Evolutionary conservation across 768 basidiomycete genomes (phyloP).

Genomic region (Rhizopogon salebrosus): DNA sequence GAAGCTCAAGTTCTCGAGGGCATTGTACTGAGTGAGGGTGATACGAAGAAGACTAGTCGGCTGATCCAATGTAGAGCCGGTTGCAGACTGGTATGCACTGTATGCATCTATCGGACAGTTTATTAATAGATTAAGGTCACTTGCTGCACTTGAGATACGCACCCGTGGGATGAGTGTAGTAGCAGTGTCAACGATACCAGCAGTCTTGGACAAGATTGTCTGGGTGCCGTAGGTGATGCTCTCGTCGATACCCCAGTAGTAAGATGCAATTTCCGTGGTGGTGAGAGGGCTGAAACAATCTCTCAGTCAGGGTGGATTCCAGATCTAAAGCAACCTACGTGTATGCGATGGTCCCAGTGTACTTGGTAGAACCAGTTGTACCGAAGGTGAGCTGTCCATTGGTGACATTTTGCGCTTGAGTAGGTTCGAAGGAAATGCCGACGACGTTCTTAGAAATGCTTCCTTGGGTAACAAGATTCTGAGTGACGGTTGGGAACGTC

Average conservation of each 20-base stretch:
- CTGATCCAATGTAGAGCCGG: conserved; percentile 7
- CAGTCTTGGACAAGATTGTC: conserved; percentile 38
- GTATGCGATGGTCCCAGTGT: conserved; percentile 36
- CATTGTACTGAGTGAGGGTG: conserved; percentile 1
- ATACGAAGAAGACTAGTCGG: conserved; percentile 11
- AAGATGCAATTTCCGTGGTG: conserved; percentile 34
- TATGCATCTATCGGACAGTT: conserved; percentile 21
- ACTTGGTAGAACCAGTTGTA: conserved; percentile 19
- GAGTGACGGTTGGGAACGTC: conserved; percentile 50
- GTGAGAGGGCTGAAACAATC: conserved; percentile 37
- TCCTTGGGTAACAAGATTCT: conserved; percentile 42
- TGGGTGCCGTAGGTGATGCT: conserved; percentile 45
- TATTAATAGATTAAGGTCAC: not conserved
- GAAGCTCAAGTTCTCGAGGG: conserved; percentile 6
- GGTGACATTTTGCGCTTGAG: conserved; percentile 12
- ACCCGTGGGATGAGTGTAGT: conserved; percentile 46
- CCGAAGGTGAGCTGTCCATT: conserved; percentile 58
- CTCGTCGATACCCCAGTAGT: conserved; percentile 60
- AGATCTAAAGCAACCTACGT: conserved; percentile 25
- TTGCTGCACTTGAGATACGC: conserved; percentile 4
- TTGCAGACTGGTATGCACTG: conserved; percentile 13
- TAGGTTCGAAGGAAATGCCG: conserved; percentile 50
- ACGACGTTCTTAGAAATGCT: conserved; percentile 35
- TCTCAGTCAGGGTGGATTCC: not conserved
- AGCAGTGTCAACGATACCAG: conserved; percentile 60